Evolutionary conservation across 805 yeast species (phyloP).

Genomic region (Debaryomyces maramus): DNA sequence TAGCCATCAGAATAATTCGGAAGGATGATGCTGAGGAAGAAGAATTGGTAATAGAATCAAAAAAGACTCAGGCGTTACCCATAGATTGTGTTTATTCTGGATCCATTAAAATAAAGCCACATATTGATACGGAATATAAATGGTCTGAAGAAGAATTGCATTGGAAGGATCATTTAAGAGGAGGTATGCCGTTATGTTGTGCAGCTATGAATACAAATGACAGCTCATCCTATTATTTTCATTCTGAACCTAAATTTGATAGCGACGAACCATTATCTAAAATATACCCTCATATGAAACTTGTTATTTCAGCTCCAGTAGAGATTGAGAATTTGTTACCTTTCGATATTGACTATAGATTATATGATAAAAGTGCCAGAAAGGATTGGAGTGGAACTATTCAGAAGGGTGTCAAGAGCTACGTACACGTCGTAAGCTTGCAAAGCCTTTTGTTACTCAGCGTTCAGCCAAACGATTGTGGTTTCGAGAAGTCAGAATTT

Average conservation of each 20-base stretch:
- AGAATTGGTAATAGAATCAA: conserved; percentile 48
- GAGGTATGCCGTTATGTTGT: conserved; percentile 62
- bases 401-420: conserved; percentile 62
- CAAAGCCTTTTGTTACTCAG: conserved; percentile 70
- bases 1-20: conserved; percentile 45
- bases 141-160: conserved; percentile 66
- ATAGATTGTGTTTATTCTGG: conserved; percentile 64
- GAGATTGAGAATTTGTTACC: conserved; percentile 85
- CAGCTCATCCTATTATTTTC: conserved; percentile 60
- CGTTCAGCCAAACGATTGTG: conserved; percentile 62
- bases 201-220: conserved; percentile 39
- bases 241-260: conserved; percentile 66
- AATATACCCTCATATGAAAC: conserved; percentile 80
- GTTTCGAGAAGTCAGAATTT: conserved; percentile 65
- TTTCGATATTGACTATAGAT: conserved; percentile 68
- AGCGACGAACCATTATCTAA: conserved; percentile 66
- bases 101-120: conserved; percentile 62
- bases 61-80: conserved; percentile 67
- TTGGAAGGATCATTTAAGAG: conserved; percentile 63
- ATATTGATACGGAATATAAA: conserved; percentile 50
- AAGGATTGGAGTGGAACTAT: conserved; percentile 67
- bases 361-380: conserved; percentile 72
- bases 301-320: conserved; percentile 80
- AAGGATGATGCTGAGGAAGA: conserved; percentile 20
- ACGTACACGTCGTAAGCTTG: conserved; percentile 78